Conservation (phyloP, 2,329 filamentous ascomycete genomes). For the Paecilomyces variotii region DNA sequence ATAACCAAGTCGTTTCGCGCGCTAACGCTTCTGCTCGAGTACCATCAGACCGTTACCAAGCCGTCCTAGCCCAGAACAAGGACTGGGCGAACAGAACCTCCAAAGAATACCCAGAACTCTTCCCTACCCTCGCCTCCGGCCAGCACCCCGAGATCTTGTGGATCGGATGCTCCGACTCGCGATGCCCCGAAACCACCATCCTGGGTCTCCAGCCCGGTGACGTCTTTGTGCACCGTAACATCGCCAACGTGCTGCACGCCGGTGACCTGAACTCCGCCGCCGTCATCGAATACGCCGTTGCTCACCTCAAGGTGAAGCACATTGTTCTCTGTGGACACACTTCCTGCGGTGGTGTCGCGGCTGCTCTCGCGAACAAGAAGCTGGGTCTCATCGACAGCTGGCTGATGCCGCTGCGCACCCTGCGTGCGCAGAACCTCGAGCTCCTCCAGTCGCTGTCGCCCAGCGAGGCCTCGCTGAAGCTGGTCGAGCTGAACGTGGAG, state of each 20-base stretch:
- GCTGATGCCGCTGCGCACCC: slow-evolving; percentile 49
- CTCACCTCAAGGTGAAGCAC: slow-evolving; percentile 58
- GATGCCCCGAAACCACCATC: slow-evolving; percentile 75
- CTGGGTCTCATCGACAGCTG: slow-evolving; percentile 55
- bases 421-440: slow-evolving; percentile 46
- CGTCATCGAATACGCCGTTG: slow-evolving; percentile 74
- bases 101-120: slow-evolving; percentile 62
- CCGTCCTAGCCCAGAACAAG: slow-evolving; percentile 60
- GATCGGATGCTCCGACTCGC: slow-evolving; percentile 81
- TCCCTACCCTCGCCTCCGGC: slow-evolving; percentile 57
- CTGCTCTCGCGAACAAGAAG: slow-evolving; percentile 48
- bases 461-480: slow-evolving; percentile 47
- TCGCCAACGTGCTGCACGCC: slow-evolving; percentile 71
- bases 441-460: slow-evolving; percentile 41
- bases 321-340: slow-evolving; percentile 57
- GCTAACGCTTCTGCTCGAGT: background rate
- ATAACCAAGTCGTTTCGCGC: background rate
- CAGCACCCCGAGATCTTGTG: slow-evolving; percentile 61
- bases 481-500: slow-evolving; percentile 72
- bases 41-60: slow-evolving; percentile 49
- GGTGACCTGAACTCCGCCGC: slow-evolving; percentile 67
- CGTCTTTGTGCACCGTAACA: slow-evolving; percentile 84
- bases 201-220: slow-evolving; percentile 72
- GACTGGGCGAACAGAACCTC: slow-evolving; percentile 61
- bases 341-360: slow-evolving; percentile 51